phyloP scores from a whole-genome alignment of 1,139 yeast genomes.

The Suhomyces atakaporum region DNA sequence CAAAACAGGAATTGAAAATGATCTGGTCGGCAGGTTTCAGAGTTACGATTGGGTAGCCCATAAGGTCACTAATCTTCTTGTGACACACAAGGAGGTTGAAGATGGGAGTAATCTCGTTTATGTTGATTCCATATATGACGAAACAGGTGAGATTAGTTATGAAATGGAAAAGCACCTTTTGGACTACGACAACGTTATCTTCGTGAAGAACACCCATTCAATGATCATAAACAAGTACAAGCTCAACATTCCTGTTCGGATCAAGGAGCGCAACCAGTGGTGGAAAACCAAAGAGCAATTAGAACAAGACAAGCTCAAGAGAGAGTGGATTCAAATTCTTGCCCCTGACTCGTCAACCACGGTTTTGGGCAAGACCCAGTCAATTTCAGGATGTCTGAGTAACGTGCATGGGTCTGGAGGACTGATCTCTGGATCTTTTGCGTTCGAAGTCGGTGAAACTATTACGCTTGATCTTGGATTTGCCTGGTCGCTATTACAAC shows the following conservation, averaged over 20 bases:
- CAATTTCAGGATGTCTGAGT: conserved; percentile 25
- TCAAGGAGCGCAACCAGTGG: conserved; percentile 11
- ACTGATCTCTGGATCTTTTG: conserved; percentile 17
- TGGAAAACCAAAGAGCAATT: conserved; percentile 4
- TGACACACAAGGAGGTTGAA: no score
- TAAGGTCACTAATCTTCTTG: no score
- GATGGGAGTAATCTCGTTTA: conserved; percentile 9
- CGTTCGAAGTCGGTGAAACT: conserved; percentile 18
- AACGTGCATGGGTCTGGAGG: conserved; percentile 26
- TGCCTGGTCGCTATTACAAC: conserved; percentile 8
- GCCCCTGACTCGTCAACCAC: background rate
- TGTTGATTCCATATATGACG: background rate
- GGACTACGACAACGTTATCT: conserved; percentile 17
- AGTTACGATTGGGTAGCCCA: no score
- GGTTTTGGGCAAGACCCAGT: conserved; percentile 16
- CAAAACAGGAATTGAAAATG: no score
- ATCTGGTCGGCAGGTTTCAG: no score
- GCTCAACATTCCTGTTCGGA: conserved; percentile 20
- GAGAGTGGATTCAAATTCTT: conserved; percentile 18
- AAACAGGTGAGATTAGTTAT: conserved; percentile 1
- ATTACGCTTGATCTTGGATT: conserved; percentile 18
- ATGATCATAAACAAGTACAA: conserved; percentile 20
- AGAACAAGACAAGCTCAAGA: conserved; percentile 13
- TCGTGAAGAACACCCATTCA: conserved; percentile 15
- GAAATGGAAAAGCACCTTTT: conserved; percentile 10